phyloP scores from a whole-genome alignment of 306 rosid species.

The Lablab purpureus region DNA sequence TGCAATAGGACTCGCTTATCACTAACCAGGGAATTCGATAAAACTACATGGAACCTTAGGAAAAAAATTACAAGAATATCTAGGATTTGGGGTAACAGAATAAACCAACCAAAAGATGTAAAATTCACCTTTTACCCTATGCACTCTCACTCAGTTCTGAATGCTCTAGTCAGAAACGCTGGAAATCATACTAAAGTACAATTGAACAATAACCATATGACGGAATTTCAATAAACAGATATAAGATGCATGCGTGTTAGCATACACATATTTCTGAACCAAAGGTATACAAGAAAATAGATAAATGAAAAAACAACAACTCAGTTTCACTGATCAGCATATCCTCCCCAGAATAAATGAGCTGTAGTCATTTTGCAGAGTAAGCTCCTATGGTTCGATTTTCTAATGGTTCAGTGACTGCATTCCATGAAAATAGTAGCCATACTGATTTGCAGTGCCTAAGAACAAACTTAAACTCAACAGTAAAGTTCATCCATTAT shows the following conservation, averaged over 20 bases:
- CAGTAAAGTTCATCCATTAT: neutral
- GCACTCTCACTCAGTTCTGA: too few species aligned
- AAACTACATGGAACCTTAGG: too few species aligned
- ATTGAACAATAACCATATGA: too few species aligned
- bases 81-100: too few species aligned
- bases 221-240: constrained; percentile 34
- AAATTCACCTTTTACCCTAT: too few species aligned
- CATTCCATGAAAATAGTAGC: neutral
- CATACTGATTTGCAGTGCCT: constrained; percentile 1
- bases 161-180: too few species aligned
- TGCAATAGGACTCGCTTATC: too few species aligned
- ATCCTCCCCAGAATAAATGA: neutral
- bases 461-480: constrained; percentile 16
- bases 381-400: constrained; percentile 25
- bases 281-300: constrained; percentile 11
- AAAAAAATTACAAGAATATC: too few species aligned
- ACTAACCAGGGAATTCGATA: too few species aligned
- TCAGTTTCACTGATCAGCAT: constrained; percentile 17
- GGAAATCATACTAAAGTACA: too few species aligned
- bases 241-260: neutral
- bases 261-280: neutral
- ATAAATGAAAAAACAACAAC: neutral
- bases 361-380: neutral
- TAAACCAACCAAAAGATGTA: too few species aligned
- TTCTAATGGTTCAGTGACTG: constrained; percentile 7